Percentiles rank a stretch among this genome's conserved stretches.
These are phyloP conservation scores for Solanum chmielewskii DNA, from an alignment of 257 asterid genomes.

Conservation along the genomic window DNA sequence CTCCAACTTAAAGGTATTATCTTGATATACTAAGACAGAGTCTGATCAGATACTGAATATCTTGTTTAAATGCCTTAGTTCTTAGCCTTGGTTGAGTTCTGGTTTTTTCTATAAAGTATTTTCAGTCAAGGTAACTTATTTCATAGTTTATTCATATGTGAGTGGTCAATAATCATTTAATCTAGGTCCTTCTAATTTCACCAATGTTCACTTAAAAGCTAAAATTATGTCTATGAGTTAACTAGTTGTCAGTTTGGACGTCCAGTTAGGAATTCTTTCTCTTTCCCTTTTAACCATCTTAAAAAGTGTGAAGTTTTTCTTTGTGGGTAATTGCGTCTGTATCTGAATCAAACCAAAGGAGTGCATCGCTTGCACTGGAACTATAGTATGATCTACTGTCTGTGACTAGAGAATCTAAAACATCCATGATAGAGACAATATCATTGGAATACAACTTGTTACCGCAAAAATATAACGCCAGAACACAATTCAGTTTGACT, in stretches of 20 bases:
- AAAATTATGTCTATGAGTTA: neutral
- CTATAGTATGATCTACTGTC: neutral
- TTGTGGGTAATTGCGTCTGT: neutral
- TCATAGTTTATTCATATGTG: neutral
- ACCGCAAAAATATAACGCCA: neutral
- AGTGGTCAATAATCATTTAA: neutral
- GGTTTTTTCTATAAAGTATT: neutral
- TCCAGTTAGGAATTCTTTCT: neutral
- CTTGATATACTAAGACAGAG: neutral
- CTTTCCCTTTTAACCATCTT: neutral
- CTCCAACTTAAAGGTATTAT: neutral
- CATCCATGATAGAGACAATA: neutral
- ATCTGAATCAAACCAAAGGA: neutral
- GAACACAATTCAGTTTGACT: no score
- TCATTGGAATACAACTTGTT: neutral
- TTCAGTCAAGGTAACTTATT: neutral
- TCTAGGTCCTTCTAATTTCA: neutral
- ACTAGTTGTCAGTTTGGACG: neutral
- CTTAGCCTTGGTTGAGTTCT: neutral
- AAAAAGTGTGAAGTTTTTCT: neutral
- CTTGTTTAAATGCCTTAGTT: neutral
- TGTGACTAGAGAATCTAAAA: neutral
- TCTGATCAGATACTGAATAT: neutral
- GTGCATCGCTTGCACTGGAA: neutral
- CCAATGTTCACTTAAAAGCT: neutral